These are phyloP conservation scores for Linnemannia zychae DNA, from an alignment of 192 early-diverging fungal genomes.

Conservation along the genomic window DNA sequence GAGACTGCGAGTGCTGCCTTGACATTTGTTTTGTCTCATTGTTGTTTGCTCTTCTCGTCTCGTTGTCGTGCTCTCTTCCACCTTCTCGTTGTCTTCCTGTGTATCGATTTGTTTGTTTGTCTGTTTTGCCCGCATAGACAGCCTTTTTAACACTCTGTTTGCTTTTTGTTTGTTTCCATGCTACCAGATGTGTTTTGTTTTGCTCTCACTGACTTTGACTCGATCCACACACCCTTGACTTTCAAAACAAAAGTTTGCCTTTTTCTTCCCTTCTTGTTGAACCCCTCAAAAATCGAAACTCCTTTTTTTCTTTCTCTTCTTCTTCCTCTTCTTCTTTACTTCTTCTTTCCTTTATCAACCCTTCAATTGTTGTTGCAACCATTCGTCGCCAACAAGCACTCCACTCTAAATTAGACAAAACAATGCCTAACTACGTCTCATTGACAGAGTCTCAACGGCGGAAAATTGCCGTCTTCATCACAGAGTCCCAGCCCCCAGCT, in stretches of 20 bases:
- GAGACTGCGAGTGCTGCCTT: no score
- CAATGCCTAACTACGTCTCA: constrained; percentile 55
- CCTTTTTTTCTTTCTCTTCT: not conserved
- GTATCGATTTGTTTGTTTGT: not conserved
- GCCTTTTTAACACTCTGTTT: no score
- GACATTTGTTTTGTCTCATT: not conserved
- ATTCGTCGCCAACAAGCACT: not conserved
- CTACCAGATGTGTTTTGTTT: no score
- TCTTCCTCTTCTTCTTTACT: not conserved
- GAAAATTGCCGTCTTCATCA: constrained; percentile 57
- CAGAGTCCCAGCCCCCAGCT: constrained; percentile 39
- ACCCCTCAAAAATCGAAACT: not conserved
- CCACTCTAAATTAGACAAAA: not conserved
- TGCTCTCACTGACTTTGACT: no score
- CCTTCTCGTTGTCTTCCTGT: not conserved
- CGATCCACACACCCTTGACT: no score
- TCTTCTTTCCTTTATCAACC: not conserved
- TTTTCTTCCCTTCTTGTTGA: not conserved
- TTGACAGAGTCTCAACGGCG: constrained; percentile 52
- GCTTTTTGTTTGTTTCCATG: no score
- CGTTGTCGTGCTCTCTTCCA: not conserved
- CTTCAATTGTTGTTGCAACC: not conserved
- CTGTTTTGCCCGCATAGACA: not conserved
- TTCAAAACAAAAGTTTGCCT: no score
- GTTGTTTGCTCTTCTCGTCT: not conserved